A percentile compares a stretch with the other conserved stretches of the same genome.
Evolutionary conservation across 768 basidiomycete genomes (phyloP).

Genomic region (Tulasnella sp.): DNA sequence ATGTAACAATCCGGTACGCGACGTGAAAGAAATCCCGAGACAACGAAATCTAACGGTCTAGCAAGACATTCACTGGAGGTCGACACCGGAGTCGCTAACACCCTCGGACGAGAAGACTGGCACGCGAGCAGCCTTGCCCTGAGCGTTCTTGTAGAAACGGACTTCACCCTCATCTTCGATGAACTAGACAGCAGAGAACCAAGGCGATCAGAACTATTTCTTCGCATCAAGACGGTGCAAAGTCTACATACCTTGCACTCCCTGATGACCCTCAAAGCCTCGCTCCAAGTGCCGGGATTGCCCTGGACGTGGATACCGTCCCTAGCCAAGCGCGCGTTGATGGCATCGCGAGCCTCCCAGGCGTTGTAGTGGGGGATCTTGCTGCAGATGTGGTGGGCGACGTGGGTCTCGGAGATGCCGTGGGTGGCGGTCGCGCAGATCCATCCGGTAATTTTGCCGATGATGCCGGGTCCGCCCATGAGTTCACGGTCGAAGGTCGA

Average conservation of each 20-base stretch:
- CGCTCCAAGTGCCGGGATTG: constrained; percentile 62
- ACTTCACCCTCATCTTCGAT: constrained; percentile 91
- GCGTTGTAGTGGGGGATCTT: constrained; percentile 97
- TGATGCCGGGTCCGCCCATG: constrained; percentile 43
- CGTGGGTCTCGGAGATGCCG: constrained; percentile 90
- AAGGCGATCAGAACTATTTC: not conserved
- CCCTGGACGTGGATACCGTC: constrained; percentile 55
- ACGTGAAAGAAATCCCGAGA: not conserved
- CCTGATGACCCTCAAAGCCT: constrained; percentile 63
- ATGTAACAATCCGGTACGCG: not conserved
- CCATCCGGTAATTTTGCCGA: constrained; percentile 70
- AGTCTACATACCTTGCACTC: constrained; percentile 52
- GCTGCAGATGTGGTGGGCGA: constrained; percentile 81
- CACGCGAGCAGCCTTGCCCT: constrained; percentile 60
- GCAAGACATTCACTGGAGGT: constrained; percentile 29
- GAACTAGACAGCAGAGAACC: constrained; percentile 35
- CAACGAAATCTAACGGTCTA: no score
- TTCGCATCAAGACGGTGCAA: not conserved
- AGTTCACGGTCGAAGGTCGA: constrained; percentile 79
- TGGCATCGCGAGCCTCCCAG: constrained; percentile 83
- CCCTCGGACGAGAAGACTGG: constrained; percentile 50
- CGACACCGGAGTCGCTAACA: constrained; percentile 57
- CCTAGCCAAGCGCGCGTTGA: constrained; percentile 62
- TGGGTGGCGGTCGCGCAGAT: constrained; percentile 77
- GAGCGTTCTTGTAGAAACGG: constrained; percentile 81